Base-by-base conservation (phyloP, 768 basidiomycete species). In the Termitomyces sp. region DNA sequence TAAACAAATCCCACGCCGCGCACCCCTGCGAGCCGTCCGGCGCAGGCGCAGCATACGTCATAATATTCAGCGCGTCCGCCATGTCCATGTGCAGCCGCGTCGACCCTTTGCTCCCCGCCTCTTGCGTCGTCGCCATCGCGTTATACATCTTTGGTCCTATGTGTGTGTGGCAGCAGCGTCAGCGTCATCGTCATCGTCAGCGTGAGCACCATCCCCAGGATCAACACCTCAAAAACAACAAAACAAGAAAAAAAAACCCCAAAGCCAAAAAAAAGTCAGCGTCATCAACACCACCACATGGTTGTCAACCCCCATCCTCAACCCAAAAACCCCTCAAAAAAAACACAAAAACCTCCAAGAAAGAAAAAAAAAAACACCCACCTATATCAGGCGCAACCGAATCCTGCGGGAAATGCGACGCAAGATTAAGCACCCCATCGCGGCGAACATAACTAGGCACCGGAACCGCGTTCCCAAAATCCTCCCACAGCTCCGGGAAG, bases 81-180 rank as follows among this genome's bases (percentile, higher is more conserved):
- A 95, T 92, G 71, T 93, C 93, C 91, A 96, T 93, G 65, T 97
- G 95, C 53, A 97, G 73, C 58, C 91, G 78, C 11, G 95, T 97
- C 22, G 91, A 87, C 2, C 95, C 94, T 65, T 89, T 88, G 67
- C 85, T 89, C 4, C 88, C 88, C 33, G 76, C 69, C 4, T 72
- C 69, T 65, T 89, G 86, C 42, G 77, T 80, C 4, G 88, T 89
- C 11, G 86, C 85, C 75, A 93, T 86, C 0, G 94, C 91, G 63
- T 93, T 95, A 73, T 97, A 97, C 91, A 95, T 90, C 74, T 96
- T 97, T 1, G 95, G 95, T 3, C 93, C 93, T 87, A 70, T 44
- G 65, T 4, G 22, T 20, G 34, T 4, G 22, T 20, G 34, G 9
- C 11, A 3, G 27, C 1, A 0, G 56, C 34, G 54, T 64, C 12